phyloP scores from a whole-genome alignment of 2,329 filamentous ascomycete genomes.

The Diplocarpon rosae region DNA sequence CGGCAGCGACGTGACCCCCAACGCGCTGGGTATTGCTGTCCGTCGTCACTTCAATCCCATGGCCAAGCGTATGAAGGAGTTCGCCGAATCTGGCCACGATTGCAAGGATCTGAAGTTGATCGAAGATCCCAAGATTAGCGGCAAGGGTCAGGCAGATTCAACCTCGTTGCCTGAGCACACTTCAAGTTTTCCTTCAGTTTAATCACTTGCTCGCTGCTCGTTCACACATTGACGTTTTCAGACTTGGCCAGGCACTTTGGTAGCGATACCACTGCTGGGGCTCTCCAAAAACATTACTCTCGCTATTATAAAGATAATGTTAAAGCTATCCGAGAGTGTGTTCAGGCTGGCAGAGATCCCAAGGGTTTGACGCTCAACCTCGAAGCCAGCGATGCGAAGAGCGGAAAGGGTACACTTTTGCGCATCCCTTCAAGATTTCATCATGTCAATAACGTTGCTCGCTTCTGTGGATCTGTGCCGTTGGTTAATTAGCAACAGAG shows the following conservation, averaged over 20 bases:
- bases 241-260: constrained; percentile 8
- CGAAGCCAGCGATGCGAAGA: not conserved
- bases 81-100: constrained; percentile 1
- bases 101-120: constrained; percentile 1
- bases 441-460: not conserved
- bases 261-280: constrained; percentile 42
- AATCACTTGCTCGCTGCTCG: not conserved
- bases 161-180: no score
- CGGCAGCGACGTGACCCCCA: not conserved
- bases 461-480: not conserved
- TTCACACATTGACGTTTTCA: constrained; percentile 2
- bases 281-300: constrained; percentile 1
- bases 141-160: not conserved
- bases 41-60: constrained; percentile 2
- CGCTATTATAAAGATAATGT: not conserved
- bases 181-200: constrained; percentile 3
- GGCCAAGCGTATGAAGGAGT: not conserved
- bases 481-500: not conserved
- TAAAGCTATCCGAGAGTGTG: not conserved
- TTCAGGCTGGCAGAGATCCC: not conserved
- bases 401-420: not conserved
- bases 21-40: constrained; percentile 1
- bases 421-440: no score
- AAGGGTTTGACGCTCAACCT: constrained; percentile 17
- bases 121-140: not conserved